phyloP scores from a whole-genome alignment of 352 stramenopile species.

The Globisporangium paroecandrum region DNA sequence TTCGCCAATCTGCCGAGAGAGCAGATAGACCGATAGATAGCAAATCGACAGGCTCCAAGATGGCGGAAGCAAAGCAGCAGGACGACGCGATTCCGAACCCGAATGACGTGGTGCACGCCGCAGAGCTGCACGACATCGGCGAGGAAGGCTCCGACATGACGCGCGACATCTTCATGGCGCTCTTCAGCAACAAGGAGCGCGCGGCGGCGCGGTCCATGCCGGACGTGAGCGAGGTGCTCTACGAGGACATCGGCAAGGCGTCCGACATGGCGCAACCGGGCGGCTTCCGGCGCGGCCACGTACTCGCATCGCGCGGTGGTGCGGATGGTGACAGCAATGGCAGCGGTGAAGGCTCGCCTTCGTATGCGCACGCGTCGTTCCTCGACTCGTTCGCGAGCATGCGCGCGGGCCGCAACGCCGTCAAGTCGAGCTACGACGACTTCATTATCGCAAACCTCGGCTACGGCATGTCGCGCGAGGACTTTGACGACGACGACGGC shows the following conservation, averaged over 20 bases:
- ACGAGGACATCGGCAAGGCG: conserved; percentile 55
- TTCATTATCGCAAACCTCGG: conserved; percentile 52
- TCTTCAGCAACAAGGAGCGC: conserved; percentile 50
- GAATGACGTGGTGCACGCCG: conserved; percentile 15
- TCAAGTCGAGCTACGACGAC: conserved; percentile 48
- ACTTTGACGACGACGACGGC: conserved; percentile 26
- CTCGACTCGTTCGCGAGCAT: conserved; percentile 32
- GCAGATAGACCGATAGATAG: neutral
- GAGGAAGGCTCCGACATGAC: conserved; percentile 68
- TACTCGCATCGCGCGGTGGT: conserved; percentile 35
- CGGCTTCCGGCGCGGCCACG: conserved; percentile 52
- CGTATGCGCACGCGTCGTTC: conserved; percentile 50
- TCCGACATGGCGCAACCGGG: conserved; percentile 52
- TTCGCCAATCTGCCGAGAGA: neutral
- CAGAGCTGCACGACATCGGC: conserved; percentile 45
- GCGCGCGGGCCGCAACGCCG: conserved; percentile 20
- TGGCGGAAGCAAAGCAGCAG: conserved; percentile 4
- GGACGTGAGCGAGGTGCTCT: conserved; percentile 50
- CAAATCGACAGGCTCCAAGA: neutral
- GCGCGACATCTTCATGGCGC: conserved; percentile 63
- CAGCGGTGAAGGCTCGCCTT: conserved; percentile 25
- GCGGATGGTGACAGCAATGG: conserved; percentile 20
- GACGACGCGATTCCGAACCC: neutral
- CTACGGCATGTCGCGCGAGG: conserved; percentile 37
- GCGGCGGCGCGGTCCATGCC: conserved; percentile 42